These are phyloP conservation scores for Nicotiana paniculata DNA, from an alignment of 257 asterid genomes.

Conservation along the genomic window DNA sequence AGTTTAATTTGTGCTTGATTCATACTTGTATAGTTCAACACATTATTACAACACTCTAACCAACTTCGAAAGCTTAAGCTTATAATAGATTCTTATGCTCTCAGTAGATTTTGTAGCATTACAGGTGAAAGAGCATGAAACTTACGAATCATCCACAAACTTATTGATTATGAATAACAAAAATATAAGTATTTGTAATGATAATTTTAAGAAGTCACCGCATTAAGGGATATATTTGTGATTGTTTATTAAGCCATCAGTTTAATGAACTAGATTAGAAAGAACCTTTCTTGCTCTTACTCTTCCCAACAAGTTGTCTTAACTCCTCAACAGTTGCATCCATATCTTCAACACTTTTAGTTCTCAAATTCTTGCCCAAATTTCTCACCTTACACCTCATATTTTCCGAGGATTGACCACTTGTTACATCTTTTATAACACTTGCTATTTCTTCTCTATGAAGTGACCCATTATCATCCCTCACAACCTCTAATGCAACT, in stretches of 20 bases:
- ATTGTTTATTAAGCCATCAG: background rate
- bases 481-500: slow-evolving; percentile 33
- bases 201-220: no score
- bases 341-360: slow-evolving; percentile 19
- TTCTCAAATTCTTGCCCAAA: slow-evolving; percentile 14
- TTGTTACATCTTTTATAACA: slow-evolving; percentile 27
- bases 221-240: background rate
- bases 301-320: background rate
- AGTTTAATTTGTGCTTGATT: no score
- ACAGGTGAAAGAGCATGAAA: no score
- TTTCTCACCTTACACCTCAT: slow-evolving; percentile 17
- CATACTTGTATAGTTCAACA: no score
- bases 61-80: no score
- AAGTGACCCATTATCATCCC: slow-evolving; percentile 19
- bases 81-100: no score
- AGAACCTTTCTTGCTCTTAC: slow-evolving; percentile 9
- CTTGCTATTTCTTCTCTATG: slow-evolving; percentile 17
- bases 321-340: slow-evolving; percentile 26
- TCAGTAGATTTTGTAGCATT: no score
- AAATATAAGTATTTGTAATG: no score
- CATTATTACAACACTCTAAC: no score
- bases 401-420: slow-evolving; percentile 16
- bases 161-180: no score
- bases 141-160: no score
- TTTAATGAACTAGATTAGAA: background rate